Evolutionary conservation across 192 early-diverging fungal species (phyloP).

Genomic region (Haplosporangium gracile): DNA sequence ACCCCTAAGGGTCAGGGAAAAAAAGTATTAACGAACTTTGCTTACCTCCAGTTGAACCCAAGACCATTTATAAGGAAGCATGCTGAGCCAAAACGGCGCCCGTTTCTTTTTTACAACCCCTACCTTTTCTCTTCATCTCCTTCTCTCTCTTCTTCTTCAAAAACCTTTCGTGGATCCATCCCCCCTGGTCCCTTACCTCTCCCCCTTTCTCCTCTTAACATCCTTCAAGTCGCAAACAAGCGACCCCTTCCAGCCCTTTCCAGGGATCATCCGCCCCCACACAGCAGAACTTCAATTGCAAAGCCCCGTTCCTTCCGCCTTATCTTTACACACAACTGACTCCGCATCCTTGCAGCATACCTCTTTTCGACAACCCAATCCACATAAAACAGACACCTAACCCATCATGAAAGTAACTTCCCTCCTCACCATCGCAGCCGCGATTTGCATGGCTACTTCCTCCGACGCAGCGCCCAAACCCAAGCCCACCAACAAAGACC

Average conservation of each 20-base stretch:
- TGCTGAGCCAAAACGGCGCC: not conserved
- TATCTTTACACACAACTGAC: not conserved
- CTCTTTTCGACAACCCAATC: conserved; percentile 13
- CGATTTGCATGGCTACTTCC: conserved; percentile 62
- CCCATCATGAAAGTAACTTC: conserved; percentile 65
- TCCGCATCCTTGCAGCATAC: too few species aligned
- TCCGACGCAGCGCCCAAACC: conserved; percentile 44
- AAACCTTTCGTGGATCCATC: not conserved
- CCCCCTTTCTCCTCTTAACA: not conserved
- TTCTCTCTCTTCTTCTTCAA: not conserved
- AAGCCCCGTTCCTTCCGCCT: not conserved
- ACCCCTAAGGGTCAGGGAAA: not conserved
- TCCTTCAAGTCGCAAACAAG: not conserved
- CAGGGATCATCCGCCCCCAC: conserved; percentile 9
- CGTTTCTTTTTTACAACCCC: not conserved
- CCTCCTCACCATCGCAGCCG: conserved; percentile 62
- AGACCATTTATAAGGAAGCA: not conserved
- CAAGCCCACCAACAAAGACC: conserved; percentile 16
- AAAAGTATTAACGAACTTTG: not conserved
- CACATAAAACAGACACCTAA: conserved; percentile 33
- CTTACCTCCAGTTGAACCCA: not conserved
- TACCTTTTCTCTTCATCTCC: not conserved
- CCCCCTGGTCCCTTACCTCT: not conserved
- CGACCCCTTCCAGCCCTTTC: conserved; percentile 45
- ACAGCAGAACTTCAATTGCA: conserved; percentile 1